A percentile compares a stretch with the other conserved stretches of the same genome.
phyloP scores from a whole-genome alignment of 305 asterid genomes.

The Withania somnifera region DNA sequence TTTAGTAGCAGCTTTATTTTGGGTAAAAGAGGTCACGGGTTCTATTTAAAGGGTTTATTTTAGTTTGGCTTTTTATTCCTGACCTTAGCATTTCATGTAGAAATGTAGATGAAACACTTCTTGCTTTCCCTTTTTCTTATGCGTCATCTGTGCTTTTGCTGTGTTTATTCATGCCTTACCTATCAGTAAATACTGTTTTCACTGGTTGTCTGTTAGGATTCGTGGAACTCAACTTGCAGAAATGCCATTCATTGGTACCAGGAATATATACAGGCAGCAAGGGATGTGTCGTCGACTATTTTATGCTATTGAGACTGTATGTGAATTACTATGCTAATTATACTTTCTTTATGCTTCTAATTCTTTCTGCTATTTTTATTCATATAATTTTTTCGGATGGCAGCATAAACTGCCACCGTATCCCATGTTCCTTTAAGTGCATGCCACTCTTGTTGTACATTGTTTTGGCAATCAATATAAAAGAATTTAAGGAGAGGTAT shows the following conservation, averaged over 20 bases:
- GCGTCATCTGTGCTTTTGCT: background rate
- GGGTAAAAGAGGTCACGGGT: too few relatives aligned
- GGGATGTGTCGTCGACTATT: conserved; percentile 96
- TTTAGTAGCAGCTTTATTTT: too few relatives aligned
- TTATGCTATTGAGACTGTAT: conserved; percentile 70
- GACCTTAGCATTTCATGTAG: background rate
- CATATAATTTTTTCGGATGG: background rate
- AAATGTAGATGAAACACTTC: background rate
- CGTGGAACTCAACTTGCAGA: conserved; percentile 90
- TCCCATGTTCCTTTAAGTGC: background rate
- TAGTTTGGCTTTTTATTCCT: background rate
- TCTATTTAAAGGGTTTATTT: background rate
- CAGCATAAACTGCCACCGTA: background rate
- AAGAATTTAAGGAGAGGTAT: background rate
- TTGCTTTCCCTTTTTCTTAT: background rate
- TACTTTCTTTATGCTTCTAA: background rate
- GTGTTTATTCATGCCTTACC: background rate
- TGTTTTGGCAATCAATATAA: background rate
- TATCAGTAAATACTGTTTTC: conserved; percentile 1
- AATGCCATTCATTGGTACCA: conserved; percentile 98
- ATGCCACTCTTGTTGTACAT: background rate
- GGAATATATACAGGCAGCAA: conserved; percentile 82
- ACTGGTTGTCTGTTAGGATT: conserved; percentile 34
- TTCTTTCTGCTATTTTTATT: background rate
- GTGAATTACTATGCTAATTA: conserved; percentile 6